Percentiles rank a stretch among this genome's conserved stretches.
Conservation (phyloP, 2,329 filamentous ascomycete species). For the Hymenoscyphus linearis region DNA sequence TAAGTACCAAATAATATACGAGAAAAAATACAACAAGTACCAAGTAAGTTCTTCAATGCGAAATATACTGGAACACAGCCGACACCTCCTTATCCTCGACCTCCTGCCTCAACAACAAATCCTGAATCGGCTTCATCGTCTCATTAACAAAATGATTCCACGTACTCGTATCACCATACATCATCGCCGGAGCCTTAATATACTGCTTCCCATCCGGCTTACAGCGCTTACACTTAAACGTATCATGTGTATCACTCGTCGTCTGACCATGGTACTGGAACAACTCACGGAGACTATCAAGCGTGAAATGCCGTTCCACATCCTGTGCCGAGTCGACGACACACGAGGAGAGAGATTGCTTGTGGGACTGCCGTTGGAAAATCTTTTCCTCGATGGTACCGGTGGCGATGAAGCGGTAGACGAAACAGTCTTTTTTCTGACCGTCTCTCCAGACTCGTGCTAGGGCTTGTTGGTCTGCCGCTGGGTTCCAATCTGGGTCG, state of each 20-base stretch:
- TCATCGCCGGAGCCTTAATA: conserved; percentile 87
- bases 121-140: conserved; percentile 76
- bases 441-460: conserved; percentile 98
- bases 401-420: conserved; percentile 98
- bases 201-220: conserved; percentile 80
- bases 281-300: conserved; percentile 84
- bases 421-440: conserved; percentile 98
- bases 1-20: not conserved
- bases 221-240: conserved; percentile 97
- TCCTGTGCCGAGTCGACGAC: conserved; percentile 96
- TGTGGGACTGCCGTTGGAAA: conserved; percentile 96
- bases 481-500: conserved; percentile 97
- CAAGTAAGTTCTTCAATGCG: conserved; percentile 50
- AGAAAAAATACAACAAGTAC: not conserved
- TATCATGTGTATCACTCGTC: conserved; percentile 91
- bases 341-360: conserved; percentile 91
- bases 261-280: conserved; percentile 89
- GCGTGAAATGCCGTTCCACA: conserved; percentile 91
- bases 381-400: conserved; percentile 99
- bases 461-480: conserved; percentile 92
- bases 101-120: conserved; percentile 85
- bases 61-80: conserved; percentile 98
- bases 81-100: conserved; percentile 73
- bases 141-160: conserved; percentile 97
- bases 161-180: conserved; percentile 97